Conservation (phyloP, 495 filamentous ascomycete genomes). For the Evernia prunastri region DNA sequence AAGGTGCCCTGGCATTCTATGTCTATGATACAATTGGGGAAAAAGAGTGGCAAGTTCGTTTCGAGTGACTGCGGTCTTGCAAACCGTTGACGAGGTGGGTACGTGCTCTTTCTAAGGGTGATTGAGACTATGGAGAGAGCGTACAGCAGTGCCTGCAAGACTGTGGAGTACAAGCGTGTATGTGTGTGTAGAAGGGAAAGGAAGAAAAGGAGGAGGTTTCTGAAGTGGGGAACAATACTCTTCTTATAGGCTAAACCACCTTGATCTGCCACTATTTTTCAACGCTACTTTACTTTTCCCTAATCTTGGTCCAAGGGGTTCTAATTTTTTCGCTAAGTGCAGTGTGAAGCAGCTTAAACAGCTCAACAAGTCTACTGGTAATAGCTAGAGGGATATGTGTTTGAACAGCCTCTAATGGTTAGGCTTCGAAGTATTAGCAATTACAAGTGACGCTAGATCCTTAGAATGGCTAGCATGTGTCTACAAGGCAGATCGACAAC, state of each 20-base stretch:
- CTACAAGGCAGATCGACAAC: not conserved
- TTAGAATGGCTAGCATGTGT: not conserved
- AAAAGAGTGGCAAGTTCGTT: not conserved
- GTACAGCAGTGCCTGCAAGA: not conserved
- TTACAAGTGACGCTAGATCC: not conserved
- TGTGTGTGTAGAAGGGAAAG: not conserved
- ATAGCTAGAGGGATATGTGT: not conserved
- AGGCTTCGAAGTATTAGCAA: not conserved
- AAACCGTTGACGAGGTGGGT: not conserved
- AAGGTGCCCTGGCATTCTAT: not conserved
- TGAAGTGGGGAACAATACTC: not conserved
- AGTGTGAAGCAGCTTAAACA: not conserved
- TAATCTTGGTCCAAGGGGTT: not conserved
- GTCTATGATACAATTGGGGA: not conserved
- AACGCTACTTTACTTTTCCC: not conserved
- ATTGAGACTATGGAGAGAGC: not conserved
- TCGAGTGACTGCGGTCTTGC: not conserved
- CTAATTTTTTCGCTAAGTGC: not conserved
- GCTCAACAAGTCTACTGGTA: not conserved
- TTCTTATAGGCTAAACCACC: conserved; percentile 1
- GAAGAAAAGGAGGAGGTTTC: conserved; percentile 7
- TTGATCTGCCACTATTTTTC: not conserved
- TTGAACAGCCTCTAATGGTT: not conserved
- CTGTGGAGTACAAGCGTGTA: not conserved
- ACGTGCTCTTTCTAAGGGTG: not conserved